Conservation (phyloP, 139 green algal genomes). For the Micractinium conductrix region DNA sequence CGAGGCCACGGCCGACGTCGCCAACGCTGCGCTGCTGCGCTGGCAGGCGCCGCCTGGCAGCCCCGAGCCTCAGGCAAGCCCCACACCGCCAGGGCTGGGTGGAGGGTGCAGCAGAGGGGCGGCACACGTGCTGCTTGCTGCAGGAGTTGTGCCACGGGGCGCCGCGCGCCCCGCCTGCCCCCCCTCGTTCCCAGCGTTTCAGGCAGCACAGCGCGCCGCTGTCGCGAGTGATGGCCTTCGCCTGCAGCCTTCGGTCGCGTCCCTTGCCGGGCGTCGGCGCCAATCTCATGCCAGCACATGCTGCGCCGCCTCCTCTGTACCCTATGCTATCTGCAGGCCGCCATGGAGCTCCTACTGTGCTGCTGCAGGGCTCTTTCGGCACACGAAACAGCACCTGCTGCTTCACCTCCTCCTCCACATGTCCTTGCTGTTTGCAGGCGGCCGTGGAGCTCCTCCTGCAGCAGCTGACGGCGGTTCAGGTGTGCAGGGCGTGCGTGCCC, state of each 20-base stretch:
- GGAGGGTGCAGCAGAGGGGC: too few species aligned
- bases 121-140: too few species aligned
- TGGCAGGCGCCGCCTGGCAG: background rate
- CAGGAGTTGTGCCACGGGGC: too few species aligned
- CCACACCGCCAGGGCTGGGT: background rate
- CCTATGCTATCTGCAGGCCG: background rate
- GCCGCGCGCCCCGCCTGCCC: too few species aligned
- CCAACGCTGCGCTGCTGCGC: conserved; percentile 77
- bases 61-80: background rate
- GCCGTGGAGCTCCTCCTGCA: conserved; percentile 23
- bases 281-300: too few species aligned
- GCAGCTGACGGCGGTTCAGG: conserved; percentile 26
- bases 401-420: background rate
- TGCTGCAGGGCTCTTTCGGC: background rate
- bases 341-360: background rate
- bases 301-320: too few species aligned
- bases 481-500: too few species aligned
- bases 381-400: background rate
- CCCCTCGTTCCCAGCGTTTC: too few species aligned
- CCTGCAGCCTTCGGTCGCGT: too few species aligned
- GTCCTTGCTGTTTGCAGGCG: conserved; percentile 10
- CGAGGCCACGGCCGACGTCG: conserved; percentile 73
- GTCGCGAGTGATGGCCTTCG: too few species aligned
- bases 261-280: too few species aligned
- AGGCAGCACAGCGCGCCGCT: too few species aligned